These are phyloP conservation scores for Ceratobasidium papillatum DNA, from an alignment of 1,284 basidiomycete species.

Conservation along the genomic window DNA sequence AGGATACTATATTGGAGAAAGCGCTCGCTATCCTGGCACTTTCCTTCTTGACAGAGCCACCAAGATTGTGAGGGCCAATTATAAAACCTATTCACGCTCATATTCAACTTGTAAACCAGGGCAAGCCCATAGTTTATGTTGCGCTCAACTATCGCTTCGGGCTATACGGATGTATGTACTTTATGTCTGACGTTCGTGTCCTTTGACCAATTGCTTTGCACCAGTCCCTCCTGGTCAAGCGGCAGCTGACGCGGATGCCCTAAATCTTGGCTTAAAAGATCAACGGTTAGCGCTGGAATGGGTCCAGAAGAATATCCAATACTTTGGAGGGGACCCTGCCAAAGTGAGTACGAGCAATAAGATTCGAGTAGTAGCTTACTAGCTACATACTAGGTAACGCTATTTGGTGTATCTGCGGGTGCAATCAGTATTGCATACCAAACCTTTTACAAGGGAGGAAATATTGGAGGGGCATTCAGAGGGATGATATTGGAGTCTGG, in stretches of 20 bases:
- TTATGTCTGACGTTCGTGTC: neutral
- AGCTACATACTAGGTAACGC: slow-evolving; percentile 40
- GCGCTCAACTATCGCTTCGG: slow-evolving; percentile 57
- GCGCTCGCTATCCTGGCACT: slow-evolving; percentile 20
- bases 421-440: slow-evolving; percentile 45
- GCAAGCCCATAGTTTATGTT: slow-evolving; percentile 54
- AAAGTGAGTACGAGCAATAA: slow-evolving; percentile 47
- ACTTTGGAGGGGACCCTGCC: slow-evolving; percentile 58
- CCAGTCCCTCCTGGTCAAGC: slow-evolving; percentile 47
- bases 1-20: slow-evolving; percentile 44
- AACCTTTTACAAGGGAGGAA: slow-evolving; percentile 44
- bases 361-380: neutral
- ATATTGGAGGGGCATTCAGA: slow-evolving; percentile 40
- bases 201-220: neutral
- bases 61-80: slow-evolving; percentile 9
- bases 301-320: slow-evolving; percentile 57
- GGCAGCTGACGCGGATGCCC: slow-evolving; percentile 49
- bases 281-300: slow-evolving; percentile 58
- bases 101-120: slow-evolving; percentile 41
- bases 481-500: slow-evolving; percentile 44
- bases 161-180: slow-evolving; percentile 54
- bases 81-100: slow-evolving; percentile 24
- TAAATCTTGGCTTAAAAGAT: slow-evolving; percentile 55
- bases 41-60: slow-evolving; percentile 13
- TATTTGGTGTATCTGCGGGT: slow-evolving; percentile 50